Percentiles rank a stretch among this genome's conserved stretches.
phyloP scores from a whole-genome alignment of 1,284 basidiomycete genomes.

The Leccinum fallax region DNA sequence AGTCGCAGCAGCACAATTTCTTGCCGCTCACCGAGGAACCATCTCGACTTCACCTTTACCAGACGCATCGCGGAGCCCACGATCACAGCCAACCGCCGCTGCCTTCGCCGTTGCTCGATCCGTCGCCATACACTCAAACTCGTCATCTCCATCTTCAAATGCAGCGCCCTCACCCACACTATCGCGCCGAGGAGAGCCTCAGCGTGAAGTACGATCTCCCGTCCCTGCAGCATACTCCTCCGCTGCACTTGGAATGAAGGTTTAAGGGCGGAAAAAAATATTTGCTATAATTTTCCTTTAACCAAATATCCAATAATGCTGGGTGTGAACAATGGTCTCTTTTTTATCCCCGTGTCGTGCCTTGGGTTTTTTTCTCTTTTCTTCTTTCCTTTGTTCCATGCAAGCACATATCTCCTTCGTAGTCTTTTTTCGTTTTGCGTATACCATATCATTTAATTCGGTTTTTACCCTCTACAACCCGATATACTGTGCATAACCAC shows the following conservation, averaged over 20 bases:
- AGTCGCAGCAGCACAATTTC: constrained; percentile 24
- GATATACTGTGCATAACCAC: constrained; percentile 27
- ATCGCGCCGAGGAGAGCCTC: constrained; percentile 36
- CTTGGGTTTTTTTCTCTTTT: not conserved
- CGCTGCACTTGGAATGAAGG: constrained; percentile 39
- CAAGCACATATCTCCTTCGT: constrained; percentile 18
- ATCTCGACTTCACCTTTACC: constrained; percentile 37
- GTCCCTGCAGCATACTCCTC: constrained; percentile 34
- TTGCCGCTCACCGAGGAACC: constrained; percentile 31
- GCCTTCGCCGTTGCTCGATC: constrained; percentile 39
- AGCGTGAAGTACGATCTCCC: constrained; percentile 37
- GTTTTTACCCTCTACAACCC: constrained; percentile 5
- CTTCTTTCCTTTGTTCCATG: not conserved
- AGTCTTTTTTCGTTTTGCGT: constrained; percentile 11
- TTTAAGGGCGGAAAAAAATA: constrained; percentile 21
- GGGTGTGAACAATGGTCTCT: constrained; percentile 33
- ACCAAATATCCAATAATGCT: constrained; percentile 30
- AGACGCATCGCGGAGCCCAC: constrained; percentile 38
- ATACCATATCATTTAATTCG: constrained; percentile 31
- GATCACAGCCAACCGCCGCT: constrained; percentile 26
- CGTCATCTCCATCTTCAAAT: constrained; percentile 37
- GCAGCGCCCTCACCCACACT: constrained; percentile 29
- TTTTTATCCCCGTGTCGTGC: constrained; percentile 3
- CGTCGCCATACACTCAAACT: constrained; percentile 26
- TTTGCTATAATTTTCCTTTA: constrained; percentile 25